A percentile compares a stretch with the other conserved stretches of the same genome.
Evolutionary conservation across 495 filamentous ascomycete species (phyloP).

Genomic region (Niebla homalea): DNA sequence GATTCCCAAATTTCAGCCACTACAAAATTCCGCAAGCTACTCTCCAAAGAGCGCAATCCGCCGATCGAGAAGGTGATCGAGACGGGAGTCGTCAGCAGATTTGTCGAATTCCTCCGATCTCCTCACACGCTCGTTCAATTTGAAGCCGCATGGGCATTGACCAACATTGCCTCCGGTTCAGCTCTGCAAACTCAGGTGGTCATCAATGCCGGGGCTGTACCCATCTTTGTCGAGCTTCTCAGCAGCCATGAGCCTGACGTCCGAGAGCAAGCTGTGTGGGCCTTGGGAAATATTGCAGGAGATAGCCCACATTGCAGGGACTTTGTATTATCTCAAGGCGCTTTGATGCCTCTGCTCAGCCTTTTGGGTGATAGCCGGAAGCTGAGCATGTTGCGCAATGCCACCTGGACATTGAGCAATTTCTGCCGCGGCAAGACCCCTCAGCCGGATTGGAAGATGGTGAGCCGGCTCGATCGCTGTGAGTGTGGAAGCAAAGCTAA

Average conservation of each 20-base stretch:
- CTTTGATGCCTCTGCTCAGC: slow-evolving; percentile 74
- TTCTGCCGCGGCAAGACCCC: slow-evolving; percentile 99
- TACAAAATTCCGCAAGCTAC: slow-evolving; percentile 93
- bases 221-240: slow-evolving; percentile 94
- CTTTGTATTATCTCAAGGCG: slow-evolving; percentile 81
- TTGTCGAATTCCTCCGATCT: slow-evolving; percentile 96
- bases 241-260: slow-evolving; percentile 96
- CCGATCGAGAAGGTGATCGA: slow-evolving; percentile 99
- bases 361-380: slow-evolving; percentile 96
- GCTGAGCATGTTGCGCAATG: slow-evolving; percentile 97
- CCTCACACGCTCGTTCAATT: slow-evolving; percentile 98
- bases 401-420: slow-evolving; percentile 98
- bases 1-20: slow-evolving; percentile 97
- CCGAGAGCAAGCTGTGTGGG: slow-evolving; percentile 97
- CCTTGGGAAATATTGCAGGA: slow-evolving; percentile 96
- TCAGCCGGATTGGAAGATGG: slow-evolving; percentile 94
- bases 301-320: slow-evolving; percentile 96
- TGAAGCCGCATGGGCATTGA: slow-evolving; percentile 97
- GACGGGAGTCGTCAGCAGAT: slow-evolving; percentile 93
- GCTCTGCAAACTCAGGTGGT: slow-evolving; percentile 97
- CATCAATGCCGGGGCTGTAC: slow-evolving; percentile 95
- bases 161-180: slow-evolving; percentile 97
- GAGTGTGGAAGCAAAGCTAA: background rate
- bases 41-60: slow-evolving; percentile 98
- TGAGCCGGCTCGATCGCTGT: slow-evolving; percentile 31